These are phyloP conservation scores for Venturia oleaginea DNA, from an alignment of 2,329 filamentous ascomycete species.

Conservation along the genomic window DNA sequence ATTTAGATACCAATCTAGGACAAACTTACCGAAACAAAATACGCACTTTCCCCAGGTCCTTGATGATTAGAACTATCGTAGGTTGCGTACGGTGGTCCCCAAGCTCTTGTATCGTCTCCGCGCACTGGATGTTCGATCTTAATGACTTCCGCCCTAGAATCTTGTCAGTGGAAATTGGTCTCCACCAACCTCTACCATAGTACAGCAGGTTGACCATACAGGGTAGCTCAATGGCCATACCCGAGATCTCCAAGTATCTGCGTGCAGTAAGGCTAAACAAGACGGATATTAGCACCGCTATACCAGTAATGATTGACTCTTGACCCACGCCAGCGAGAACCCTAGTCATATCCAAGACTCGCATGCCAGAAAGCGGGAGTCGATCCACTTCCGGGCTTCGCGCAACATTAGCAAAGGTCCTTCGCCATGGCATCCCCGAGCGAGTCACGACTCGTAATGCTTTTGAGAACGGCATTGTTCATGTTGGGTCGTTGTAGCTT, in stretches of 20 bases:
- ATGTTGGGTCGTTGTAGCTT: background rate
- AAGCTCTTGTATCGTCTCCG: constrained; percentile 89
- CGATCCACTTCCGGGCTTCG: constrained; percentile 33
- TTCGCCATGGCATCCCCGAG: constrained; percentile 16
- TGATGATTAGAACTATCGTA: constrained; percentile 51
- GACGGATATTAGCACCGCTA: constrained; percentile 20
- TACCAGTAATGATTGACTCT: constrained; percentile 8
- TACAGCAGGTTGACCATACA: constrained; percentile 24
- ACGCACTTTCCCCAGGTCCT: constrained; percentile 84
- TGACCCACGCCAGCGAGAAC: constrained; percentile 79
- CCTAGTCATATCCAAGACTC: constrained; percentile 92
- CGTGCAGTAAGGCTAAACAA: constrained; percentile 78
- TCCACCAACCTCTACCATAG: constrained; percentile 23
- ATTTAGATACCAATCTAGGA: background rate
- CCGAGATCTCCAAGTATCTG: constrained; percentile 94
- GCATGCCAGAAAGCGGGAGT: constrained; percentile 72
- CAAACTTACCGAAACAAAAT: constrained; percentile 70
- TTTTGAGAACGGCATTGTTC: background rate
- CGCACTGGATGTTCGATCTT: constrained; percentile 90
- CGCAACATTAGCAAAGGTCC: background rate
- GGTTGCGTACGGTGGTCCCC: constrained; percentile 88
- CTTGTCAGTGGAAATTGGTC: constrained; percentile 17
- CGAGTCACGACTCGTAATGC: background rate
- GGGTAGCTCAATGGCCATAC: constrained; percentile 43
- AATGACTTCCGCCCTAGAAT: constrained; percentile 77